Percentiles rank a stretch among this genome's conserved stretches.
phyloP scores from a whole-genome alignment of 2,329 filamentous ascomycete genomes.

The Diaporthe sp. region DNA sequence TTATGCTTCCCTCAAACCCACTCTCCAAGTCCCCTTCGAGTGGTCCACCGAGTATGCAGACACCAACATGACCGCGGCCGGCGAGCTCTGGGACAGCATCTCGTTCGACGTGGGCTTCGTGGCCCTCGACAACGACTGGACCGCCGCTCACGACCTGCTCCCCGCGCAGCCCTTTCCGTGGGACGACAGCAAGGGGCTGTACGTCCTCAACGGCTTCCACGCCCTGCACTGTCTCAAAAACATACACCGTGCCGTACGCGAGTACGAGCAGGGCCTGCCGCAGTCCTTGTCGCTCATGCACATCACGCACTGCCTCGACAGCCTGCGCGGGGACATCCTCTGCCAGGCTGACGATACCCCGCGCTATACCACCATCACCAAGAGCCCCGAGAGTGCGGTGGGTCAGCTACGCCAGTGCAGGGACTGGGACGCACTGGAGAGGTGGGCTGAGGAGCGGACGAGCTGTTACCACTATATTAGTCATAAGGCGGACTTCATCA shows the following conservation, averaged over 20 bases:
- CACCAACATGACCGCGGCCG: neutral
- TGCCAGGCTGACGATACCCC: conserved; percentile 50
- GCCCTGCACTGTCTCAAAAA: conserved; percentile 48
- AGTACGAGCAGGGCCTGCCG: conserved; percentile 31
- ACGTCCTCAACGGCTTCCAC: conserved; percentile 47
- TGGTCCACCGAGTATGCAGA: conserved; percentile 5
- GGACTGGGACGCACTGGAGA: conserved; percentile 45
- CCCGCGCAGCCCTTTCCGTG: conserved; percentile 47
- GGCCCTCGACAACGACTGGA: conserved; percentile 42
- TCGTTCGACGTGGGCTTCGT: conserved; percentile 42
- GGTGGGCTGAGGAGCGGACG: conserved; percentile 37
- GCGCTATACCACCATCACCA: conserved; percentile 40
- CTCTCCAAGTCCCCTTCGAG: neutral
- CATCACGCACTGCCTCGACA: conserved; percentile 45
- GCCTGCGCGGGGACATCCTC: conserved; percentile 46
- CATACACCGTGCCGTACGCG: conserved; percentile 40
- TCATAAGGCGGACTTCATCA: conserved; percentile 1
- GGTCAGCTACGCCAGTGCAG: conserved; percentile 46
- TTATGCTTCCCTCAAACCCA: neutral
- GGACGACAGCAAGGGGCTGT: conserved; percentile 47
- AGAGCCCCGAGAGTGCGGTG: conserved; percentile 40
- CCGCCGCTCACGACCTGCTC: conserved; percentile 40
- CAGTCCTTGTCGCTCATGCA: neutral
- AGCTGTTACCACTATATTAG: neutral
- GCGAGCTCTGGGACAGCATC: conserved; percentile 39